Base-by-base conservation (phyloP, 129 eudicot genomes). In the Flaveria robusta region DNA sequence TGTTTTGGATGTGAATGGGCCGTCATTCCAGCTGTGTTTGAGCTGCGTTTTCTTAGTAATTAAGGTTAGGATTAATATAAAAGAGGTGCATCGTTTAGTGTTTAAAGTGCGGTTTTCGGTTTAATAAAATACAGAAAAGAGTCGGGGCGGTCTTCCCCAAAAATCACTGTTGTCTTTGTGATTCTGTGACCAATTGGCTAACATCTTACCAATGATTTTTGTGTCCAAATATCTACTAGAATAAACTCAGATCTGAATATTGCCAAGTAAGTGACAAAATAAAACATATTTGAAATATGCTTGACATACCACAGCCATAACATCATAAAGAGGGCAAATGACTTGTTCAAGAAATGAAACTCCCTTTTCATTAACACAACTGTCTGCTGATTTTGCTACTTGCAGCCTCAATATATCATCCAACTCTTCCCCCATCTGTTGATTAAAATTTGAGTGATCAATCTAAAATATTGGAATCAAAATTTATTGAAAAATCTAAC, bases 381-480 rank as follows among this genome's bases (percentile, higher is more conserved):
- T 94, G 11, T 55, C 81, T 20, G 99, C 99, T 59, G 96, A 97
- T 72, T 91, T 88, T 27, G 93, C 87, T 83, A 81, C 77, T 73
- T 91, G 97, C 76, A 89, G 90, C 41, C 88, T 82, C 74, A 94
- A 74, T 52, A 88, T 75, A 47, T 81, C 96, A 76, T 87, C 90
- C 84, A 94, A 70, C 66, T 94, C 99, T 79, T 86, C 82, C 66
- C 96, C 99, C 99, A 94, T 94, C 99, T 94, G 86, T 83, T 59
- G 16, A 82, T 62, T 22, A 41, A 64, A 63, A 20, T 49, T 72
- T 19, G 37, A 29, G 67, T 79, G 63, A 63, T n/a, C 23, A 71
- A 58, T 50, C 72, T 63, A 60, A 7, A 71, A 50, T 51, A 70
- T 70, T 23, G 45, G 51, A 70, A 78, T 60, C 13, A 18, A 45